phyloP scores from a whole-genome alignment of 2,329 filamentous ascomycete species.

The Fusarium coffeatum region DNA sequence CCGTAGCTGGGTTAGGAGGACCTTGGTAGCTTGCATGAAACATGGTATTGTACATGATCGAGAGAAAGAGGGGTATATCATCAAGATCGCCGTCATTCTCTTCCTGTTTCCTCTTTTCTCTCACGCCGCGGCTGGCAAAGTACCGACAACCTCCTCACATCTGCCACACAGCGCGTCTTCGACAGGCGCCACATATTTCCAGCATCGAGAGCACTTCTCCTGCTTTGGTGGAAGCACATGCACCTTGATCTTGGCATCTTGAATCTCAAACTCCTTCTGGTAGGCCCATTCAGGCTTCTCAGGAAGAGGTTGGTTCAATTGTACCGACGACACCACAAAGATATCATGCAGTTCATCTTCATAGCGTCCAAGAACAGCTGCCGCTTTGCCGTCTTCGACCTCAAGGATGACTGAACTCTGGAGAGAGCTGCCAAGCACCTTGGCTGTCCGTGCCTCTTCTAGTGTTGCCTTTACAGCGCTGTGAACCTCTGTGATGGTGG shows the following conservation, averaged over 20 bases:
- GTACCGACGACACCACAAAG: conserved; percentile 76
- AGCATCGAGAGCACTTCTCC: conserved; percentile 87
- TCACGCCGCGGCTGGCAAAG: conserved; percentile 22
- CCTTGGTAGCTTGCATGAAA: conserved; percentile 29
- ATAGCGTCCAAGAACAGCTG: conserved; percentile 54
- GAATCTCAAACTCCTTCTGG: conserved; percentile 56
- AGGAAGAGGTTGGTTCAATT: conserved; percentile 55
- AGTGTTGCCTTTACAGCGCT: conserved; percentile 78
- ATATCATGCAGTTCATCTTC: conserved; percentile 68
- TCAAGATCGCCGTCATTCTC: conserved; percentile 7
- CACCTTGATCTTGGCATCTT: conserved; percentile 53
- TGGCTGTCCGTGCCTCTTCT: conserved; percentile 77
- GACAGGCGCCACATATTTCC: conserved; percentile 81
- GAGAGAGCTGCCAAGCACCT: conserved; percentile 82
- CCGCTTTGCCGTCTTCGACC: conserved; percentile 54
- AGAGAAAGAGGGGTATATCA: conserved; percentile 30
- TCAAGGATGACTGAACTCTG: conserved; percentile 76
- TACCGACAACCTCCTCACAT: conserved; percentile 74
- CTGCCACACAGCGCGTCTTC: conserved; percentile 76
- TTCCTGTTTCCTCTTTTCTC: conserved; percentile 13
- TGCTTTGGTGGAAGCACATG: conserved; percentile 62
- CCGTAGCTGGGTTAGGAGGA: not conserved
- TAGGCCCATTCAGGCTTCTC: conserved; percentile 55
- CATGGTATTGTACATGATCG: conserved; percentile 33
- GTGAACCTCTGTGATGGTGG: conserved; percentile 66